Evolutionary conservation across 306 rosid species (phyloP).

Genomic region (Vigna trinervia): DNA sequence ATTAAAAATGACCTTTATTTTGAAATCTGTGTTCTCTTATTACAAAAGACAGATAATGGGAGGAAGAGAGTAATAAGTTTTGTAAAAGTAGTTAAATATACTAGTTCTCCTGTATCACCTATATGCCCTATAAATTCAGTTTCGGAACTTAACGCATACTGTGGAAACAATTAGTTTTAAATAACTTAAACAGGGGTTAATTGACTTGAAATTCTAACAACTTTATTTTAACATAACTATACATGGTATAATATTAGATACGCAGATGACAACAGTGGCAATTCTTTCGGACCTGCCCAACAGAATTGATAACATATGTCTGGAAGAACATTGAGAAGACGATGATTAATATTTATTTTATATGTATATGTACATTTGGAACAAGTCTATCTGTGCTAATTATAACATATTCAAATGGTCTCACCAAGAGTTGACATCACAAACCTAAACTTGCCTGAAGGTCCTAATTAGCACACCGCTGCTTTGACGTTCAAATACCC

Average conservation of each 20-base stretch:
- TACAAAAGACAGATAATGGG: too few relatives aligned
- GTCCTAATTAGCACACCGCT: neutral
- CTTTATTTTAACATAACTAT: too few relatives aligned
- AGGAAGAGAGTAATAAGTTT: too few relatives aligned
- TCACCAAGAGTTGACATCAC: constrained; percentile 6
- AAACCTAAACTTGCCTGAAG: constrained; percentile 18
- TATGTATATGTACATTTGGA: constrained; percentile 14
- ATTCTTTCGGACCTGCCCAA: neutral
- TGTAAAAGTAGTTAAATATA: too few relatives aligned
- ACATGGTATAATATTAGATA: neutral
- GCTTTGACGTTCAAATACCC: constrained; percentile 4
- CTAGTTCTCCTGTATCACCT: too few relatives aligned
- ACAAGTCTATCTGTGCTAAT: neutral
- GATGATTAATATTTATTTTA: neutral
- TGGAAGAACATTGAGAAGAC: constrained; percentile 2
- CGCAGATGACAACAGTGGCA: neutral
- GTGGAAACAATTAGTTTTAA: too few relatives aligned
- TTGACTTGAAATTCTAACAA: too few relatives aligned
- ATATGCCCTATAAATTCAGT: too few relatives aligned
- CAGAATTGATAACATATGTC: neutral
- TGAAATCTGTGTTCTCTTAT: too few relatives aligned
- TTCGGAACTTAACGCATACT: too few relatives aligned
- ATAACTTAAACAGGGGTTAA: too few relatives aligned
- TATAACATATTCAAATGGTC: constrained; percentile 18
- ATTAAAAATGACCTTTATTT: too few relatives aligned